Base-by-base conservation (phyloP, 805 yeast species). In the Candida arabinofermentans region DNA sequence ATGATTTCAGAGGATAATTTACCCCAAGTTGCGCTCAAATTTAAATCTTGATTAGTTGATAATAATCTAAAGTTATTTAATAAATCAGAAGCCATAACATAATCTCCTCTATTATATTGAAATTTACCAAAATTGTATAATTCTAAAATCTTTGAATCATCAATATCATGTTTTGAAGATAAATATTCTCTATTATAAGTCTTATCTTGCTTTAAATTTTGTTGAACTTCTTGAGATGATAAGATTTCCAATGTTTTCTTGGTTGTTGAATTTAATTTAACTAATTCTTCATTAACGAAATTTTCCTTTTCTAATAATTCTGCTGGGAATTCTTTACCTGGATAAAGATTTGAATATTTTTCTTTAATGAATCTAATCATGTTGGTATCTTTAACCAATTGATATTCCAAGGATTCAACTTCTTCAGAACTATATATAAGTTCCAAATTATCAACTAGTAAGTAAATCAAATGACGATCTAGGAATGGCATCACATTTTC, bases 1-100 rank as follows among this genome's bases (percentile, higher is more conserved):
- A 78, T 66, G 49, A 81, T 75, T 47, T 77, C 82, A 23, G 77
- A 68, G 1, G 86, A 82, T n/a, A 79, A 65, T 58, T 72, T 74
- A 50, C 86, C 86, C 86, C 87, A 81, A 4, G 83, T 77, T 17
- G 83, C 79, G 46, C 76, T 73, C 42, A 72, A 58, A 48, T 72
- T 69, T 46, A 72, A 61, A 22, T 75, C 75, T 46, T 63, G 62
- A 58, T 77, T 71, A 17, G 74, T 71, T 8, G 82, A 75, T 17
- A 79, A 62, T 12, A 74, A 68, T 58, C 81, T 66, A 57, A 78
- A 79, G 57, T 76, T 79, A 52, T 71, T 72, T 49, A 79, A 62
- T 41, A 79, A 61, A 56, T 79, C 83, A 24, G 79, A 69, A 6
- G 83, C 81, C 66, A 73, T 70, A 44, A 62, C 72, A 59, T 79